Conservation (phyloP, 768 basidiomycete genomes). For the Plicaturopsis crispa region DNA sequence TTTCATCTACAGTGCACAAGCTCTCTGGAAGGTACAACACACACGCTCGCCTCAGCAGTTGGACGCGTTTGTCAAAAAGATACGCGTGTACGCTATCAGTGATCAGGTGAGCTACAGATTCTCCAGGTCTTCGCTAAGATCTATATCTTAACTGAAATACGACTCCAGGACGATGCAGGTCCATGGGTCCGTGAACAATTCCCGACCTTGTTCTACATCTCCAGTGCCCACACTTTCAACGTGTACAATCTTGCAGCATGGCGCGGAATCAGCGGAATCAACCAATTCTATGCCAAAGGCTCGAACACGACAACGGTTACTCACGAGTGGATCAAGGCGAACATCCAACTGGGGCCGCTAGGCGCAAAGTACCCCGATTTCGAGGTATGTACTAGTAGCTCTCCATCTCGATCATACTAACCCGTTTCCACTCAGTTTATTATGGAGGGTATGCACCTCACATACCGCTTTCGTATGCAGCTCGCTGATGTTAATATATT, state of each 20-base stretch:
- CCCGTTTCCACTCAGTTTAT: too few species aligned
- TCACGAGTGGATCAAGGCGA: conserved; percentile 9
- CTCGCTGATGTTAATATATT: neutral
- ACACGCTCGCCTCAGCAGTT: too few species aligned
- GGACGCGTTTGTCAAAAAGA: too few species aligned
- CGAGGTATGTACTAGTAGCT: too few species aligned
- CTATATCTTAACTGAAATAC: too few species aligned
- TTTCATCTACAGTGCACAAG: too few species aligned
- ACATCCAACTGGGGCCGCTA: conserved; percentile 7
- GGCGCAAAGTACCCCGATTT: conserved; percentile 8
- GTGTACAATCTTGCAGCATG: conserved; percentile 5
- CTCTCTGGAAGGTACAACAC: too few species aligned
- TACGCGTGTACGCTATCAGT: too few species aligned
- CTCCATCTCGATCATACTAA: too few species aligned
- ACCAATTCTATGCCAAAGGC: conserved; percentile 7
- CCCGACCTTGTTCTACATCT: conserved; percentile 6
- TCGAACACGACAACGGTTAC: conserved; percentile 8
- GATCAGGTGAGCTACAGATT: too few species aligned
- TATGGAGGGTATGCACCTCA: conserved; percentile 5
- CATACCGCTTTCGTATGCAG: too few species aligned
- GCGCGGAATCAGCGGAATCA: conserved; percentile 7
- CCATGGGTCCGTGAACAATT: neutral
- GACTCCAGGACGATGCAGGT: conserved; percentile 7
- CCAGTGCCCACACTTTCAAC: conserved; percentile 6
- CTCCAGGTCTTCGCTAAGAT: too few species aligned